phyloP scores from a whole-genome alignment of 208 protist species.

The Wallacemonas collosoma region DNA sequence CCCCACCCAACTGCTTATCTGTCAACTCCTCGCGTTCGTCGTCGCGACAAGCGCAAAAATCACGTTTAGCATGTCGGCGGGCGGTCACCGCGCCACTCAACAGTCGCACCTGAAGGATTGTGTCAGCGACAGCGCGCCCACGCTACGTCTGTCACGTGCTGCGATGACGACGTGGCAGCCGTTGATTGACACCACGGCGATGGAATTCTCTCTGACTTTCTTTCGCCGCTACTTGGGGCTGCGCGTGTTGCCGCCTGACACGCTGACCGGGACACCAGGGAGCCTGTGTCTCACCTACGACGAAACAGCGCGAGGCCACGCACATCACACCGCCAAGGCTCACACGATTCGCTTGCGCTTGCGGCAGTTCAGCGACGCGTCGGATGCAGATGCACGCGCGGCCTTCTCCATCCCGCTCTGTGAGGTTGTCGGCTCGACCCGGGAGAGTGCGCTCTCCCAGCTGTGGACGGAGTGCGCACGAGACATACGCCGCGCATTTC shows the following conservation, averaged over 20 bases:
- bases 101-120: too few relatives aligned
- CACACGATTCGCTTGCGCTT: constrained; percentile 3
- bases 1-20: background rate
- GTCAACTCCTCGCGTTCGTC: constrained; percentile 3
- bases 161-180: background rate
- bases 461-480: constrained; percentile 9
- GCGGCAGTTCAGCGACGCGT: background rate
- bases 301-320: background rate
- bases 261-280: background rate
- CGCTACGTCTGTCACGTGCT: constrained; percentile 16
- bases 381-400: background rate
- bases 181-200: constrained; percentile 11
- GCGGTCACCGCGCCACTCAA: too few relatives aligned
- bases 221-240: constrained; percentile 46
- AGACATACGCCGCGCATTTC: constrained; percentile 8
- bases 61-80: background rate
- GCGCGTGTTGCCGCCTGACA: constrained; percentile 26
- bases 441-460: background rate
- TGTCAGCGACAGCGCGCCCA: constrained; percentile 5
- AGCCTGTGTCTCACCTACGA: constrained; percentile 2
- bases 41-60: background rate
- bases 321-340: background rate
- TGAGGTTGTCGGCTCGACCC: constrained; percentile 3
- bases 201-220: constrained; percentile 38
- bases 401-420: constrained; percentile 13